A percentile compares a stretch with the other conserved stretches of the same genome.
Evolutionary conservation across 768 basidiomycete genomes (phyloP).

Genomic region (Amanita pallidorosea): DNA sequence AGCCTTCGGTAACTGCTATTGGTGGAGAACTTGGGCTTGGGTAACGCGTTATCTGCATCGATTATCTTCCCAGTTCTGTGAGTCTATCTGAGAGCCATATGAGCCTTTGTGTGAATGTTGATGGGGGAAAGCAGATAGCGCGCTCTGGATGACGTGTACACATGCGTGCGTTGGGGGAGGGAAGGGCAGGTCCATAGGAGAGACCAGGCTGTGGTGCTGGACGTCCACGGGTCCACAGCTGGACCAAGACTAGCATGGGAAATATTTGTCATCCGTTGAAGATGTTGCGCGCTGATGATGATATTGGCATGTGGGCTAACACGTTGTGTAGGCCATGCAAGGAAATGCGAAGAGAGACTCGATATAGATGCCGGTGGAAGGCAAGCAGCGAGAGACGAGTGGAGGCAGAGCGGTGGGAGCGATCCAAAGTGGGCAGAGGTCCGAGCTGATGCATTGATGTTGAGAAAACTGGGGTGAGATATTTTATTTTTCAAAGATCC

Average conservation of each 20-base stretch:
- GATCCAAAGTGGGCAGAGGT: background rate
- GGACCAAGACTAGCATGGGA: background rate
- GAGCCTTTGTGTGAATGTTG: background rate
- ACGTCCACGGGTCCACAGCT: background rate
- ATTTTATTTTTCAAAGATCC: background rate
- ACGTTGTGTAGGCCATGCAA: background rate
- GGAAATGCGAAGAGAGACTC: background rate
- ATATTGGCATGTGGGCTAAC: no score
- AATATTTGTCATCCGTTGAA: background rate
- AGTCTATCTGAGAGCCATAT: no score
- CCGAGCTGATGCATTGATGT: background rate
- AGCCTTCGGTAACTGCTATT: background rate
- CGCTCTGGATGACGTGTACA: background rate
- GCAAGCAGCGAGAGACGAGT: background rate
- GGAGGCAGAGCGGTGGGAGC: background rate
- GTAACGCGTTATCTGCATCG: background rate
- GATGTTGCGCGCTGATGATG: no score
- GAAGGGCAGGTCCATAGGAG: background rate
- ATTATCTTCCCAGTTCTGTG: background rate
- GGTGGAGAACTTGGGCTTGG: background rate
- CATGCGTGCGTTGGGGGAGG: background rate
- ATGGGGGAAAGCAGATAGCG: background rate
- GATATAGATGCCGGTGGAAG: background rate
- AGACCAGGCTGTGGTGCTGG: background rate
- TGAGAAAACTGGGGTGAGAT: background rate